phyloP scores from a whole-genome alignment of 2,329 filamentous ascomycete species.

The Trichoderma arundinaceum region DNA sequence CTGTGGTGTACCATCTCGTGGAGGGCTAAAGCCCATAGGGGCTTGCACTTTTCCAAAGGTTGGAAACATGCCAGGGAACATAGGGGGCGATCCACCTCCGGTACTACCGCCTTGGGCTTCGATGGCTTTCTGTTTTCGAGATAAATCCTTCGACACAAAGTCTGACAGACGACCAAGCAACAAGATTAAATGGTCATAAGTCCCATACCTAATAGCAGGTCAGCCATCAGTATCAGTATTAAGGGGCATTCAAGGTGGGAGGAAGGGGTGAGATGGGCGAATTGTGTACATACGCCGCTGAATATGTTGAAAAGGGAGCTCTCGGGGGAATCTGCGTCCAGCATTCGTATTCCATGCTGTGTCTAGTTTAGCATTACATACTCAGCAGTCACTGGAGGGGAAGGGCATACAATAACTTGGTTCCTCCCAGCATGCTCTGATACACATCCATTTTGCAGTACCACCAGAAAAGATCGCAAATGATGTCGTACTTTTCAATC shows the following conservation, averaged over 20 bases:
- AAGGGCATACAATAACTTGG: slow-evolving; percentile 75
- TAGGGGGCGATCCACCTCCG: slow-evolving; percentile 46
- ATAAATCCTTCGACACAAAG: slow-evolving; percentile 78
- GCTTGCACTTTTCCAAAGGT: slow-evolving; percentile 55
- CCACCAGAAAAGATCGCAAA: slow-evolving; percentile 94
- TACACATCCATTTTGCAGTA: slow-evolving; percentile 93
- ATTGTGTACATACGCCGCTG: slow-evolving; percentile 65
- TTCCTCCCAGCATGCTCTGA: slow-evolving; percentile 87
- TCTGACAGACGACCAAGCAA: slow-evolving; percentile 79
- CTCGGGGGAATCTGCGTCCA: slow-evolving; percentile 91
- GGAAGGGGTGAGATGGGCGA: not conserved
- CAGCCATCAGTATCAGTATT: slow-evolving; percentile 34
- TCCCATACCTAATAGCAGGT: slow-evolving; percentile 70
- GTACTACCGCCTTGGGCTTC: slow-evolving; percentile 42
- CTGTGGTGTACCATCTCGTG: slow-evolving; percentile 24
- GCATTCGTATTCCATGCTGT: slow-evolving; percentile 75
- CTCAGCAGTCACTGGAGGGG: not conserved
- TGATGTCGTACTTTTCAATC: slow-evolving; percentile 77
- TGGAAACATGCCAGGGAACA: slow-evolving; percentile 63
- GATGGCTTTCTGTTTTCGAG: slow-evolving; percentile 73
- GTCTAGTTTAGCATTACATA: slow-evolving; percentile 35
- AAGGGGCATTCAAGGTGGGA: too few relatives aligned
- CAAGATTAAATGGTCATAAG: slow-evolving; percentile 85
- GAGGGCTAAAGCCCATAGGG: slow-evolving; percentile 61
- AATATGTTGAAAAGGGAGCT: slow-evolving; percentile 75